Evolutionary conservation across 805 yeast genomes (phyloP).

Genomic region (Ogataea corticis): DNA sequence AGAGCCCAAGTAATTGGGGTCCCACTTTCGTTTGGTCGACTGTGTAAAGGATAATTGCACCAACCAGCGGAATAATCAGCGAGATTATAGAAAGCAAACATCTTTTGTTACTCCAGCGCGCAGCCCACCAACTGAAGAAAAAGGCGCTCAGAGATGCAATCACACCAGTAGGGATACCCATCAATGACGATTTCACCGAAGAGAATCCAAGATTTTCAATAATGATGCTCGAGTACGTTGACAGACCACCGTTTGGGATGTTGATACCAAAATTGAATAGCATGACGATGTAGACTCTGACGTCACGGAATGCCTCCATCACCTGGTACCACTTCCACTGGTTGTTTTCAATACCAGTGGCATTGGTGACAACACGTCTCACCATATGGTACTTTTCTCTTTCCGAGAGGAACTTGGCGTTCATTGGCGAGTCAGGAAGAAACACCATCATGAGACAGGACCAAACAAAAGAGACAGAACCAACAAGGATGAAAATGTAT

Average conservation of each 20-base stretch:
- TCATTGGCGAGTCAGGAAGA: constrained; percentile 55
- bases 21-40: constrained; percentile 11
- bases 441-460: constrained; percentile 34
- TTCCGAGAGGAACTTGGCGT: constrained; percentile 43
- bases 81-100: constrained; percentile 14
- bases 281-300: constrained; percentile 39
- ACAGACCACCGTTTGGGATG: constrained; percentile 45
- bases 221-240: constrained; percentile 34
- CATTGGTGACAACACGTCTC: constrained; percentile 38
- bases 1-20: constrained; percentile 20
- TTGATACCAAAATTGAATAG: constrained; percentile 35
- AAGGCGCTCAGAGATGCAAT: constrained; percentile 18
- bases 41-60: constrained; percentile 20
- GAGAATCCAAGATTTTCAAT: constrained; percentile 33
- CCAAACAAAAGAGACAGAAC: constrained; percentile 47
- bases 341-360: constrained; percentile 42
- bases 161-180: constrained; percentile 27
- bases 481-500: constrained; percentile 52
- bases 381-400: constrained; percentile 52
- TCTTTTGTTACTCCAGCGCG: constrained; percentile 17
- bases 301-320: constrained; percentile 44
- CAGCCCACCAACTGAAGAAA: constrained; percentile 17
- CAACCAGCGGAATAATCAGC: constrained; percentile 18
- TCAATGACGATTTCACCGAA: constrained; percentile 15
- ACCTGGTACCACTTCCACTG: constrained; percentile 45